Evolutionary conservation across 257 asterid species (phyloP).

Genomic region (Solanum tarapatanum): DNA sequence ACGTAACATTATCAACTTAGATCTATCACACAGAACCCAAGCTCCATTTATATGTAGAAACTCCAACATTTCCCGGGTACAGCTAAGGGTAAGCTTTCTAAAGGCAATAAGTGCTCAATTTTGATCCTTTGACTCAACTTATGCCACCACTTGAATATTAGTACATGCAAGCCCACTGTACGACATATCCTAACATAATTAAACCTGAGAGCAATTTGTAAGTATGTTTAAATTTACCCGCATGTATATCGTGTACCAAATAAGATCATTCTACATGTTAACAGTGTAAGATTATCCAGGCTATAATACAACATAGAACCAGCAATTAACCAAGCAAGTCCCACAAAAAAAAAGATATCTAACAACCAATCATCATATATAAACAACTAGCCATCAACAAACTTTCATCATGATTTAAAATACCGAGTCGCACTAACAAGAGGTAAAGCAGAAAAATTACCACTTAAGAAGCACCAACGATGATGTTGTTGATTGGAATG

Average conservation of each 20-base stretch:
- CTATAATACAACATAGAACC: background rate
- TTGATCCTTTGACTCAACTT: background rate
- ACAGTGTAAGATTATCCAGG: background rate
- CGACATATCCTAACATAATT: background rate
- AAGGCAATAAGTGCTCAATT: background rate
- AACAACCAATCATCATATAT: background rate
- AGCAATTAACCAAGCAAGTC: background rate
- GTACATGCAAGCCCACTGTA: background rate
- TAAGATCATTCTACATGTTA: background rate
- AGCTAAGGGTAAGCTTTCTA: background rate
- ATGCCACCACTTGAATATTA: background rate
- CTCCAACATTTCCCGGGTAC: background rate
- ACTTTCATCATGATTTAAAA: background rate
- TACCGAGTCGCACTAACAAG: background rate
- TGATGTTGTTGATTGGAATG: slow-evolving; percentile 30
- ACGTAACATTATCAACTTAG: background rate
- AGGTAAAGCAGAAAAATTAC: background rate
- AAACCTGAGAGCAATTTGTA: background rate
- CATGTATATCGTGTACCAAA: no score
- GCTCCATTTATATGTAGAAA: background rate
- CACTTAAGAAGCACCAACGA: slow-evolving; percentile 19
- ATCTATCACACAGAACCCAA: background rate
- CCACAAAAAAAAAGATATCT: background rate
- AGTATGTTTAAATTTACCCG: background rate
- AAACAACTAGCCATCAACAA: background rate